These are phyloP conservation scores for Russula sp. DNA, from an alignment of 768 basidiomycete species.

Conservation along the genomic window DNA sequence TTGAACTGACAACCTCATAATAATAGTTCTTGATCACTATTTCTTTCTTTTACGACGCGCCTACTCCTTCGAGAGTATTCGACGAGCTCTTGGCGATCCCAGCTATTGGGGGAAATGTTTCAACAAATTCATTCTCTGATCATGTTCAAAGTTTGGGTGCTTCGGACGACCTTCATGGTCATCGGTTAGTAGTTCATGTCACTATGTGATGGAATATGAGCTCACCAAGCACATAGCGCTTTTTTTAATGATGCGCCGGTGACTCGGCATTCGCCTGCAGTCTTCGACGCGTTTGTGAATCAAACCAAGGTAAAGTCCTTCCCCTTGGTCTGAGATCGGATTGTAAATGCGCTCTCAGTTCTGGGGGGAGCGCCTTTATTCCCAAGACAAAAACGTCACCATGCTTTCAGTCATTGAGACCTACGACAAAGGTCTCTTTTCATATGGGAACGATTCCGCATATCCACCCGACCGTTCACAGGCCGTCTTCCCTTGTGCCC, in stretches of 20 bases:
- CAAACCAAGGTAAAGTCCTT: conserved; percentile 3
- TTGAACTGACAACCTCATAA: neutral
- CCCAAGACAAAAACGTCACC: too few relatives aligned
- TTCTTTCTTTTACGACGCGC: conserved; percentile 29
- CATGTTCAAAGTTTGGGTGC: neutral
- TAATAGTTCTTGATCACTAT: neutral
- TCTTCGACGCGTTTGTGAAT: conserved; percentile 8
- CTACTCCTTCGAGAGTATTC: conserved; percentile 26
- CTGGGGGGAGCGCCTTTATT: conserved; percentile 1
- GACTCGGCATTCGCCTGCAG: neutral
- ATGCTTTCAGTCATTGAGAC: too few relatives aligned
- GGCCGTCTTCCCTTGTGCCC: conserved; percentile 7
- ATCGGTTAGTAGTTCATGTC: neutral
- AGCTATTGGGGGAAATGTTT: neutral
- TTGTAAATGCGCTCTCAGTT: neutral
- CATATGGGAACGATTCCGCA: conserved; percentile 16
- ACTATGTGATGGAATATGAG: neutral
- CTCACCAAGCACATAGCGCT: neutral
- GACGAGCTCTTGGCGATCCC: conserved; percentile 29
- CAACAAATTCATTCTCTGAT: conserved; percentile 11
- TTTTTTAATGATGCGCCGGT: neutral
- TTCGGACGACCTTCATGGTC: too few relatives aligned
- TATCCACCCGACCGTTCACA: conserved; percentile 21
- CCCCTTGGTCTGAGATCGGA: neutral
- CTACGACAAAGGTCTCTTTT: neutral